phyloP scores from a whole-genome alignment of 768 basidiomycete species.

The Coprinellus micaceus region DNA sequence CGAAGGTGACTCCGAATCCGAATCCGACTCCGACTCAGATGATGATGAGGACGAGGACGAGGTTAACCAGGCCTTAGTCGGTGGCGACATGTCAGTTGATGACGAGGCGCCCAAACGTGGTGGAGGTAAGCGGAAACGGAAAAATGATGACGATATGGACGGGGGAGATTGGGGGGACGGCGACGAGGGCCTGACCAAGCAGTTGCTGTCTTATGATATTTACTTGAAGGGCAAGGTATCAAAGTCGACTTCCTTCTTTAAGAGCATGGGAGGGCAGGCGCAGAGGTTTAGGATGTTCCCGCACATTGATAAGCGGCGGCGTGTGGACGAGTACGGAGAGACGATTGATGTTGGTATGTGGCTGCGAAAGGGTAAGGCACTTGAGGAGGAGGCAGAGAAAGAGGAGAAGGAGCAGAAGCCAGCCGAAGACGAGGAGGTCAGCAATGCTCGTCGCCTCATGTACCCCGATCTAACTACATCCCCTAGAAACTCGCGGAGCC shows the following conservation, averaged over 20 bases:
- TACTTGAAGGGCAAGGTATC: slow-evolving; percentile 96
- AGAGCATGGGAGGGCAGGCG: slow-evolving; percentile 61
- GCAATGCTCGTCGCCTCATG: slow-evolving; percentile 7
- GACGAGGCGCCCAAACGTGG: slow-evolving; percentile 26
- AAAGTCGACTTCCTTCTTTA: slow-evolving; percentile 84
- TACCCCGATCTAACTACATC: slow-evolving; percentile 6
- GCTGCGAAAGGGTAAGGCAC: slow-evolving; percentile 85
- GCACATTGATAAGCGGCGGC: slow-evolving; percentile 85
- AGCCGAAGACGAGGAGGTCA: slow-evolving; percentile 81
- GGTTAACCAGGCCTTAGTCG: slow-evolving; percentile 48
- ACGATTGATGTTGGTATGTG: slow-evolving; percentile 94
- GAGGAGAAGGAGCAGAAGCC: slow-evolving; percentile 68
- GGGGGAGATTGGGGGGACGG: slow-evolving; percentile 68
- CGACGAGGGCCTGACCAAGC: slow-evolving; percentile 71
- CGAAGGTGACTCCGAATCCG: slow-evolving; percentile 79
- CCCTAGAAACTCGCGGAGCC: slow-evolving; percentile 74
- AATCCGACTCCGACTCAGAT: slow-evolving; percentile 31
- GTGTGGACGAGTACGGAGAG: slow-evolving; percentile 96
- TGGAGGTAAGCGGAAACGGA: slow-evolving; percentile 15
- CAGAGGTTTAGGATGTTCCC: slow-evolving; percentile 97
- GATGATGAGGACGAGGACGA: slow-evolving; percentile 58
- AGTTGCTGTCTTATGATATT: slow-evolving; percentile 88
- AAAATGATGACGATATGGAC: slow-evolving; percentile 45
- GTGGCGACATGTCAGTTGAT: slow-evolving; percentile 47
- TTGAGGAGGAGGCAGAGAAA: slow-evolving; percentile 86